Percentiles rank a stretch among this genome's conserved stretches.
Conservation (phyloP, 2,329 filamentous ascomycete genomes). For the Reticulascus tulasneorum region DNA sequence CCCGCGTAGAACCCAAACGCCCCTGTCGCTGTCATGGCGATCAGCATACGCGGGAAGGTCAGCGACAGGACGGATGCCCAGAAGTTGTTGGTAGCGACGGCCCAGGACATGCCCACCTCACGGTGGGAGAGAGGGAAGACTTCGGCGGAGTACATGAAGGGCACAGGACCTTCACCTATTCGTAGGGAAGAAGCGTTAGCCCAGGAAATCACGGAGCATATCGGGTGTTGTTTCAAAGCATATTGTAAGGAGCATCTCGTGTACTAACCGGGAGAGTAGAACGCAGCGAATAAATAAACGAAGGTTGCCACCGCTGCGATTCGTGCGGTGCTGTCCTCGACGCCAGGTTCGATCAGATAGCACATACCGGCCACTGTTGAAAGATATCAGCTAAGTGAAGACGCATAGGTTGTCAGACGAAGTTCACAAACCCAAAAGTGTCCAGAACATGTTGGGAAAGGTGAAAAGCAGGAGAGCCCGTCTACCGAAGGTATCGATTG, state of each 20-base stretch:
- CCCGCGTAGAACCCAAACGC: slow-evolving; percentile 43
- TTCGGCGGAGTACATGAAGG: slow-evolving; percentile 60
- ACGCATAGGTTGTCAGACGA: background rate
- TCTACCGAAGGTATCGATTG: slow-evolving; percentile 64
- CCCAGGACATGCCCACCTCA: slow-evolving; percentile 61
- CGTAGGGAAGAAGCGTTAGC: no score
- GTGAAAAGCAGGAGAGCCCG: slow-evolving; percentile 60
- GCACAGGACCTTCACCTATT: slow-evolving; percentile 53
- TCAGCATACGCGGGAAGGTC: slow-evolving; percentile 48
- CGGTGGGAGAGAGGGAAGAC: slow-evolving; percentile 62
- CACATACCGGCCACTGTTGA: slow-evolving; percentile 31
- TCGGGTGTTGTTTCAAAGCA: no score
- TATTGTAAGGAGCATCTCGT: no score
- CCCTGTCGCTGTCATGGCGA: slow-evolving; percentile 27
- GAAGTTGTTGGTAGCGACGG: slow-evolving; percentile 57
- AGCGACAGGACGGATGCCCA: slow-evolving; percentile 47
- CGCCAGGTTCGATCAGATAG: slow-evolving; percentile 26
- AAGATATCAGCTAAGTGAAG: slow-evolving; percentile 1
- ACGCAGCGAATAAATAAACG: slow-evolving; percentile 61
- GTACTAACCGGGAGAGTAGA: slow-evolving; percentile 54
- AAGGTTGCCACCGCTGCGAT: slow-evolving; percentile 56
- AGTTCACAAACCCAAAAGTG: slow-evolving; percentile 35
- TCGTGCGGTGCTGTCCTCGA: slow-evolving; percentile 34
- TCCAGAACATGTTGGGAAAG: slow-evolving; percentile 64
- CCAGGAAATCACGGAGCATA: no score